Evolutionary conservation across 306 rosid species (phyloP), one percentile per base, ranked within the genome.

Genomic region (Calophaca sinica): DNA sequence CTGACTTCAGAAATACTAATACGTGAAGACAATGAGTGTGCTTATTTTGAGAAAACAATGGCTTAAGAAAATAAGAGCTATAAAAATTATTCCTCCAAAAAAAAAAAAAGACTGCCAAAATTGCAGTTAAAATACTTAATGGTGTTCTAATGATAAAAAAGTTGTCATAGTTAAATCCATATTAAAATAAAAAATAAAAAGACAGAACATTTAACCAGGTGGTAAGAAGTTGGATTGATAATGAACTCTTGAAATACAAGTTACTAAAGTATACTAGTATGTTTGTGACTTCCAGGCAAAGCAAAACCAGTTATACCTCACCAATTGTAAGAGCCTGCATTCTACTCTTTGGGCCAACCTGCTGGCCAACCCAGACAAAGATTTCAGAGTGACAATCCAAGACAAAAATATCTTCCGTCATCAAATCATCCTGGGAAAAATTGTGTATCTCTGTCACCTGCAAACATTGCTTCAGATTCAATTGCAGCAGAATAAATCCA

Each of bases 361-460:
- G 90, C 82, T 92, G 96, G 79, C 99, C 99, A 44, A 96, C 90
- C 99, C 99, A 92, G 70, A 96, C 93, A 80, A 86, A 88, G 84
- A 90, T 90, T 70, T 90, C 92, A 4, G 91, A 82, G 82, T 92
- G 92, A 80, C 90, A 86, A 84, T 96, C 93, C 85, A 96, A 77
- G 79, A 92, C 78, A 82, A 84, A 90, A 61, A 88, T 84, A 68
- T 96, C 99, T 86, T 96, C 99, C 52, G 99, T 92, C 99, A 92
- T 96, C 86, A 96, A 85, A 88, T 96, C 99, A 45, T 96, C 99
- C 84, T 96, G 99, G 81, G 89, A 85, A 80, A 96, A 96, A 84
- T 90, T 96, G 89, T 90, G 80, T 73, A 96, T 86, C 87, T 96
- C 99, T 12, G 54, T 82, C 80, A 87, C 98, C 99, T 96, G 90